phyloP scores from a whole-genome alignment of 2,329 filamentous ascomycete species.

The Ceratocystiopsis minuta region DNA sequence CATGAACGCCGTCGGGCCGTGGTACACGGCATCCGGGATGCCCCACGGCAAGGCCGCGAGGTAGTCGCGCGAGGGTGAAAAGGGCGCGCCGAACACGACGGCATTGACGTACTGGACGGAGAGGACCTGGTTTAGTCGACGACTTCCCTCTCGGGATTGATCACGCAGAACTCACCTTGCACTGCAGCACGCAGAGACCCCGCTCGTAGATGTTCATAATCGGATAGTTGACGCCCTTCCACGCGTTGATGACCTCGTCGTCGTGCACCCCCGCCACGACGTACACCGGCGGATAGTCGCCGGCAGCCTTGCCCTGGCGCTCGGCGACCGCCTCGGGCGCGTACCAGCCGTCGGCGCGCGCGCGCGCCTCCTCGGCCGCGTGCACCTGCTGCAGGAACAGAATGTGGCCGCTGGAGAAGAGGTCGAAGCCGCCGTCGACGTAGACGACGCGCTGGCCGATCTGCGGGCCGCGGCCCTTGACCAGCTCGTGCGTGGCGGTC shows the following conservation, averaged over 20 bases:
- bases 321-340: slow-evolving; percentile 42
- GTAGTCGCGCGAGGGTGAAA: slow-evolving; percentile 65
- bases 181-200: slow-evolving; percentile 86
- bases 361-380: slow-evolving; percentile 52
- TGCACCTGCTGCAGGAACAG: slow-evolving; percentile 74
- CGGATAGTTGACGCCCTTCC: slow-evolving; percentile 95
- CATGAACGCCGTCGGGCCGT: slow-evolving; percentile 90
- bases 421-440: slow-evolving; percentile 89
- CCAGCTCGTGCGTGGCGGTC: slow-evolving; percentile 41
- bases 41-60: slow-evolving; percentile 57
- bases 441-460: slow-evolving; percentile 78
- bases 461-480: slow-evolving; percentile 51
- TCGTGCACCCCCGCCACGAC: slow-evolving; percentile 90
- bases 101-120: slow-evolving; percentile 58
- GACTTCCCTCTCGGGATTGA: not conserved
- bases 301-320: slow-evolving; percentile 37
- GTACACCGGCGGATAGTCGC: slow-evolving; percentile 68
- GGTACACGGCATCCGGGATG: slow-evolving; percentile 67
- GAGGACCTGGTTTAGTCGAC: slow-evolving; percentile 1
- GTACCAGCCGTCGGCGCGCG: slow-evolving; percentile 55
- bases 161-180: slow-evolving; percentile 42
- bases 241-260: slow-evolving; percentile 84
- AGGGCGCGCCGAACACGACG: slow-evolving; percentile 79
- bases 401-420: slow-evolving; percentile 94
- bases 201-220: slow-evolving; percentile 99